phyloP scores from a whole-genome alignment of 306 rosid species.

The cucumber (Cucumis sativus) region Cucumber_9930_V3 NC_026658.2:20321001-20321500 shows the following conservation, averaged over 20 bases:
- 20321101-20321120: not conserved
- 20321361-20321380: too few relatives aligned
- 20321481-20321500: too few relatives aligned
- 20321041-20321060: conserved; percentile 35
- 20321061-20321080: conserved; percentile 7
- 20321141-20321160: not conserved
- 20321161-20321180: not conserved
- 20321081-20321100: conserved; percentile 14
- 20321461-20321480: too few relatives aligned
- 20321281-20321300: not conserved
- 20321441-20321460: too few relatives aligned
- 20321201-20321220: not conserved
- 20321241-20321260: not conserved
- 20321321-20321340: too few relatives aligned
- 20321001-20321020: conserved; percentile 53
- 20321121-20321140: not conserved
- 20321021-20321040: conserved; percentile 15
- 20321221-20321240: not conserved
- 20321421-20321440: too few relatives aligned
- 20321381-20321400: too few relatives aligned
- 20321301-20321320: not conserved
- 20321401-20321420: too few relatives aligned
- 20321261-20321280: not conserved
- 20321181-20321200: not conserved
- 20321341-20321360: too few relatives aligned